Conservation (phyloP, 371 early-diverging fungal genomes). For the Lichtheimia corymbifera region DNA sequence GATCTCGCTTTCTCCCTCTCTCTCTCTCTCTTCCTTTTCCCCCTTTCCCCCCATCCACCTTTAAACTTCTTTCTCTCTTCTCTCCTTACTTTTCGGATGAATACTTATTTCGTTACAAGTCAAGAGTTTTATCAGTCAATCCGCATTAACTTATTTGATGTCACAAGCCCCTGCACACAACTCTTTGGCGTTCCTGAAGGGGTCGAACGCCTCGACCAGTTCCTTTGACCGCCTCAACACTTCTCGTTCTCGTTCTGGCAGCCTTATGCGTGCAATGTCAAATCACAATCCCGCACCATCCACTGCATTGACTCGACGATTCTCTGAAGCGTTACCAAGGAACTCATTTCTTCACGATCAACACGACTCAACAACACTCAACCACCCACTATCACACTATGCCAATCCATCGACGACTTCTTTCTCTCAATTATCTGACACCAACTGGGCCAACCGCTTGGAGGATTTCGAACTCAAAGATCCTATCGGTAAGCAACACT, state of each 20-base stretch:
- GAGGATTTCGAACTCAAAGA: conserved; percentile 49
- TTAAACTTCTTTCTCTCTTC: not conserved
- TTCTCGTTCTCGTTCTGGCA: conserved; percentile 13
- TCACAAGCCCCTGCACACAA: conserved; percentile 12
- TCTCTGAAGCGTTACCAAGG: conserved; percentile 3
- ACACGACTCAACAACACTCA: not conserved
- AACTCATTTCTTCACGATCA: not conserved
- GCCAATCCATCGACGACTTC: conserved; percentile 12
- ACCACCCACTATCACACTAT: not conserved
- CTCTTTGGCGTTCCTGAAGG: conserved; percentile 15
- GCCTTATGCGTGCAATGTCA: conserved; percentile 12
- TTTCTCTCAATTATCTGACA: conserved; percentile 8
- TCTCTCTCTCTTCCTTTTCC: not conserved
- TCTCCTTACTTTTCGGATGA: conserved; percentile 11
- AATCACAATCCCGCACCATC: not conserved
- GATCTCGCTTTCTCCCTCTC: too few relatives aligned
- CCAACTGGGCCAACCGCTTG: conserved; percentile 17
- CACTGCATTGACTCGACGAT: conserved; percentile 2
- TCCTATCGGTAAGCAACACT: conserved; percentile 22
- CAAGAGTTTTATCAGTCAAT: not conserved
- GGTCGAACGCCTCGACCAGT: conserved; percentile 13
- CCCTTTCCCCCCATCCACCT: not conserved
- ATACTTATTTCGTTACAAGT: conserved; percentile 3
- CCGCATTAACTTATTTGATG: conserved; percentile 4
- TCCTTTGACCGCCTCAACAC: conserved; percentile 6